Evolutionary conservation across 1,139 yeast genomes (phyloP).

Genomic region (Candida labiduridarum): DNA sequence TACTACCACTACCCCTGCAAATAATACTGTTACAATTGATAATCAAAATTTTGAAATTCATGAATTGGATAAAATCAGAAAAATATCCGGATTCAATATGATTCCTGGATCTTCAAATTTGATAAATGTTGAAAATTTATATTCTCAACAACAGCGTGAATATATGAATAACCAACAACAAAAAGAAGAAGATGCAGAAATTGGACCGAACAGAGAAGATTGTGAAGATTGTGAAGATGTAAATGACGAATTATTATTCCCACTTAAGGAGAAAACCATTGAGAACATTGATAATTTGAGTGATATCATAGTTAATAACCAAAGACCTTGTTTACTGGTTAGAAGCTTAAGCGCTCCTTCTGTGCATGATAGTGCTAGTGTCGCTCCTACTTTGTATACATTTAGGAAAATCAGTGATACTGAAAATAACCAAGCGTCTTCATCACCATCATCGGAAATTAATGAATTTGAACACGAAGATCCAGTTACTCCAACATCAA

Average conservation of each 20-base stretch:
- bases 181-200: too few species aligned
- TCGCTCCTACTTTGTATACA: slow-evolving; percentile 11
- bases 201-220: too few species aligned
- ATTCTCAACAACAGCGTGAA: neutral
- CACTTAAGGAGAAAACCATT: slow-evolving; percentile 22
- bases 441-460: neutral
- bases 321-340: slow-evolving; percentile 22
- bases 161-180: neutral
- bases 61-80: slow-evolving; percentile 10
- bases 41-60: slow-evolving; percentile 3
- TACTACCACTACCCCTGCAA: neutral
- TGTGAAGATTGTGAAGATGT: too few species aligned
- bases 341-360: slow-evolving; percentile 46
- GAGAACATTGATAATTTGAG: slow-evolving; percentile 34
- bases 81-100: slow-evolving; percentile 11
- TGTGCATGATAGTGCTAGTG: slow-evolving; percentile 29
- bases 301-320: slow-evolving; percentile 19
- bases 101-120: slow-evolving; percentile 18
- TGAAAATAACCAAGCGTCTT: neutral
- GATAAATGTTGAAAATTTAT: slow-evolving; percentile 13
- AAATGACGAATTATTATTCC: slow-evolving; percentile 15
- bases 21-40: too few species aligned
- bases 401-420: slow-evolving; percentile 8
- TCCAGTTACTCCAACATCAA: slow-evolving; percentile 6
- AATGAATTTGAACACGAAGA: neutral